A percentile compares a stretch with the other conserved stretches of the same genome.
Evolutionary conservation across 2,329 filamentous ascomycete genomes (phyloP).

Genomic region (Aspergillus clavatus): DNA sequence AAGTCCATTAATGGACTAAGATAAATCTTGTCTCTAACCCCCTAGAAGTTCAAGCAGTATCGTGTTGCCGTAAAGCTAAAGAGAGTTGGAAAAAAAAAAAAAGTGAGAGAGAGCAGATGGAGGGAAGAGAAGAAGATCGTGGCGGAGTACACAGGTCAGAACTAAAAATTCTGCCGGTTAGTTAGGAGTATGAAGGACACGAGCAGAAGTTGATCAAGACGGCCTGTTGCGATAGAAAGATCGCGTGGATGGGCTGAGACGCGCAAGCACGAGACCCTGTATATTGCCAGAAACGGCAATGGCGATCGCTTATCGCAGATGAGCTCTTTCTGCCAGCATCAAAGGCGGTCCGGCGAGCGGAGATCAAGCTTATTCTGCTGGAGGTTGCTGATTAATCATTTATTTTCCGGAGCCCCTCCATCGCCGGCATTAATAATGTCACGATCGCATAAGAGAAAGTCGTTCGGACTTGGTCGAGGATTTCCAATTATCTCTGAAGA

Average conservation of each 20-base stretch:
- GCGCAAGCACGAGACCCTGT: neutral
- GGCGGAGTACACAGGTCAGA: neutral
- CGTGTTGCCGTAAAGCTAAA: neutral
- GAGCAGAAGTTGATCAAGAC: neutral
- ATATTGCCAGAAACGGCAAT: neutral
- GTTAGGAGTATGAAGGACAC: too few species aligned
- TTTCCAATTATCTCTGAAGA: neutral
- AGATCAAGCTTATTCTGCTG: neutral
- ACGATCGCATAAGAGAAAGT: neutral
- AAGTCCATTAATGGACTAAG: neutral
- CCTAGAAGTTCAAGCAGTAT: neutral
- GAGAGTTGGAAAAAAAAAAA: neutral
- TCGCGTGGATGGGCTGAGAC: neutral
- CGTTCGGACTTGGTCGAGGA: neutral
- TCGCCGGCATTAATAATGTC: neutral
- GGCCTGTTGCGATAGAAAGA: neutral
- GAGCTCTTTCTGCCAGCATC: conserved; percentile 7
- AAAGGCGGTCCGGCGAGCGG: conserved; percentile 9
- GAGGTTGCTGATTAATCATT: neutral
- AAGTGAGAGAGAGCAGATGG: neutral
- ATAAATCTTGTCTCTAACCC: neutral
- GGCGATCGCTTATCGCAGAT: neutral
- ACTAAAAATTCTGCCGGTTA: too few species aligned
- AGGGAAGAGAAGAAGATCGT: neutral
- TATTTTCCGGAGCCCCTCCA: neutral